phyloP scores from a whole-genome alignment of 2,329 filamentous ascomycete genomes.

The Colletotrichum nymphaeae region DNA sequence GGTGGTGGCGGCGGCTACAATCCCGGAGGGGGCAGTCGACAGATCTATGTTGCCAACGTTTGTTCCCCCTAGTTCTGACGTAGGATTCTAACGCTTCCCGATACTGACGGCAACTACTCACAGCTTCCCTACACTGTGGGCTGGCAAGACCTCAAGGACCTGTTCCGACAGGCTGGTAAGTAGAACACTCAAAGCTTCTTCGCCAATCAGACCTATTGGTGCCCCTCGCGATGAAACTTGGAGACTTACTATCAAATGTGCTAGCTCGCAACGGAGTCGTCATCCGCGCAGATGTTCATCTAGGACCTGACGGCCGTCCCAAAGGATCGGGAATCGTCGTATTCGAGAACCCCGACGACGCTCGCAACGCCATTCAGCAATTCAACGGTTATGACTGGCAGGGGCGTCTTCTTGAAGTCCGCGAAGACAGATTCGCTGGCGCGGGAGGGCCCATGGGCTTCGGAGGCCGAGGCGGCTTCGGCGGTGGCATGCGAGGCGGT shows the following conservation, averaged over 20 bases:
- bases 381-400: conserved; percentile 99
- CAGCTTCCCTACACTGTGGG: conserved; percentile 97
- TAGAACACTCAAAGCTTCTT: conserved; percentile 38
- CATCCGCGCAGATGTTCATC: conserved; percentile 94
- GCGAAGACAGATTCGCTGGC: conserved; percentile 92
- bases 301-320: conserved; percentile 89
- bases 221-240: conserved; percentile 12
- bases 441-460: conserved; percentile 62
- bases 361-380: conserved; percentile 93
- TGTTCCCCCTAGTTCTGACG: conserved; percentile 62
- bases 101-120: conserved; percentile 42
- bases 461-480: conserved; percentile 70
- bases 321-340: conserved; percentile 98
- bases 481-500: conserved; percentile 68
- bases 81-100: conserved; percentile 33
- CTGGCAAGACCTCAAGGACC: conserved; percentile 98
- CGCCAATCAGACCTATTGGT: conserved; percentile 6
- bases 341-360: conserved; percentile 94
- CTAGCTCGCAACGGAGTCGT: conserved; percentile 76
- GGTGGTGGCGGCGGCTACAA: conserved; percentile 63
- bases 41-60: conserved; percentile 99
- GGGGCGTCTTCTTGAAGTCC: conserved; percentile 90
- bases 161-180: conserved; percentile 98
- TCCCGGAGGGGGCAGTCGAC: conserved; percentile 74
- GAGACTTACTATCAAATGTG: neutral